Conservation (phyloP, 768 basidiomycete species). For the Leccinum boreale region DNA sequence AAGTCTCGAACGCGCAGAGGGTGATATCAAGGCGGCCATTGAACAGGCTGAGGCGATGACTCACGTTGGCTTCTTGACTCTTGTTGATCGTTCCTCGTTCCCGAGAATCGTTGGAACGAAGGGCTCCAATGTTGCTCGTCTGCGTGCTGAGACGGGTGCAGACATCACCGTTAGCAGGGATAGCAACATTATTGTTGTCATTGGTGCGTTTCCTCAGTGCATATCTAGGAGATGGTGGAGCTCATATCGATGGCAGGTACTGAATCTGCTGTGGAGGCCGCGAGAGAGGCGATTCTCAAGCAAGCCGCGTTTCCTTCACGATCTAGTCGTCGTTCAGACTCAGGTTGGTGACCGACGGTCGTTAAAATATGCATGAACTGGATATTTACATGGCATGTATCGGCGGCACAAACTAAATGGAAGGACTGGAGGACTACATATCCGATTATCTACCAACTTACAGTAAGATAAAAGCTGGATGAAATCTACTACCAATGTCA, state of each 20-base stretch:
- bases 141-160: slow-evolving; percentile 85
- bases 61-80: slow-evolving; percentile 81
- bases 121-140: slow-evolving; percentile 84
- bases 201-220: slow-evolving; percentile 47
- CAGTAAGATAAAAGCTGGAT: too few relatives aligned
- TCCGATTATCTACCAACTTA: too few relatives aligned
- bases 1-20: slow-evolving; percentile 72
- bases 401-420: slow-evolving; percentile 21
- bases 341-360: background rate
- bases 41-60: slow-evolving; percentile 68
- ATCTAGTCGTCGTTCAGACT: slow-evolving; percentile 19
- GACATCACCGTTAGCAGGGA: slow-evolving; percentile 91
- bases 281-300: slow-evolving; percentile 73
- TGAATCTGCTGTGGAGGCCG: slow-evolving; percentile 62
- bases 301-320: slow-evolving; percentile 40
- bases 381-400: slow-evolving; percentile 28
- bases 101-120: slow-evolving; percentile 92
- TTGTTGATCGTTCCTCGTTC: slow-evolving; percentile 80
- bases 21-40: slow-evolving; percentile 63
- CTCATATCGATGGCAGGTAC: slow-evolving; percentile 46
- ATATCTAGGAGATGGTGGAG: background rate
- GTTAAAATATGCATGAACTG: background rate
- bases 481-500: too few relatives aligned
- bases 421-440: background rate
- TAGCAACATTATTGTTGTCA: slow-evolving; percentile 81